Percentiles rank a stretch among this genome's conserved stretches.
Evolutionary conservation across 2,329 filamentous ascomycete species (phyloP).

Genomic region (Hansfordia pulvinata): DNA sequence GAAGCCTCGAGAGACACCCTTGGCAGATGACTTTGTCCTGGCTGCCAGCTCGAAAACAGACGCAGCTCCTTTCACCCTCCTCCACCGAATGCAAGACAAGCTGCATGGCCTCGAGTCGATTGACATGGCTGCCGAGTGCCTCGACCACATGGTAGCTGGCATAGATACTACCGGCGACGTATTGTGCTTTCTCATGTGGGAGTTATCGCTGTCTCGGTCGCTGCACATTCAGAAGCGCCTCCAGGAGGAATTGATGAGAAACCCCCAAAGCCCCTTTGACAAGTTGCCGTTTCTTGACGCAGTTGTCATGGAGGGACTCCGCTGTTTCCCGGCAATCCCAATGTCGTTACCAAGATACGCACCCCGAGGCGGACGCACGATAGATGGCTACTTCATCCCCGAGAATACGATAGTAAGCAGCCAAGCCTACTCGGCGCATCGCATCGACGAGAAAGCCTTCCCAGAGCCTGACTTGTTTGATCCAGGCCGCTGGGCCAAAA

Average conservation of each 20-base stretch:
- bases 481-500: slow-evolving; percentile 72
- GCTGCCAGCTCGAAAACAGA: slow-evolving; percentile 30
- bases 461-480: slow-evolving; percentile 64
- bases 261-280: slow-evolving; percentile 26
- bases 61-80: slow-evolving; percentile 39
- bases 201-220: slow-evolving; percentile 48
- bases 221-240: slow-evolving; percentile 35
- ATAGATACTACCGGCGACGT: slow-evolving; percentile 61
- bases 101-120: slow-evolving; percentile 30
- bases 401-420: slow-evolving; percentile 42
- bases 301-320: slow-evolving; percentile 46
- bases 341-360: slow-evolving; percentile 53
- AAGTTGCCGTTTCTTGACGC: slow-evolving; percentile 47
- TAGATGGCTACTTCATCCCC: slow-evolving; percentile 42
- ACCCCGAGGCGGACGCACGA: slow-evolving; percentile 35
- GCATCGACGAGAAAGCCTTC: slow-evolving; percentile 53
- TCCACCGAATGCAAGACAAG: slow-evolving; percentile 43
- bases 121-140: slow-evolving; percentile 52
- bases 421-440: slow-evolving; percentile 47
- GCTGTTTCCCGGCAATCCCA: slow-evolving; percentile 50
- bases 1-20: slow-evolving; percentile 40
- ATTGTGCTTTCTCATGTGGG: slow-evolving; percentile 58
- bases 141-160: slow-evolving; percentile 59
- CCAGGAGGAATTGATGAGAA: slow-evolving; percentile 33
- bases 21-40: slow-evolving; percentile 46